Evolutionary conservation across 352 stramenopile genomes (phyloP).

Genomic region (Globisporangium spinosum): DNA sequence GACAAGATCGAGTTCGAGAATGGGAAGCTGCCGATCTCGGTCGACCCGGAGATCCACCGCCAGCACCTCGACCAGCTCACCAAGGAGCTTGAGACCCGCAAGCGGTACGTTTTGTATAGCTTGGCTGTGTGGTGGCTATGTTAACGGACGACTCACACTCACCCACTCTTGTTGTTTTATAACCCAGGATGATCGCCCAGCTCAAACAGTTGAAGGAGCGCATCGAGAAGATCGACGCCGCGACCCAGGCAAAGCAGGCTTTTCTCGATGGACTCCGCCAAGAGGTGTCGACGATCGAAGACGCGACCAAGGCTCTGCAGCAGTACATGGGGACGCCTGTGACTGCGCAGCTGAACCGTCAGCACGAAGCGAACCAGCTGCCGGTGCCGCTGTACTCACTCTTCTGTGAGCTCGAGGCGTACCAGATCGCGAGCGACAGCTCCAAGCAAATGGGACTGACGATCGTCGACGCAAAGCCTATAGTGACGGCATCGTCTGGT

Average conservation of each 20-base stretch:
- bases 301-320: constrained; percentile 56
- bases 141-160: background rate
- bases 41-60: constrained; percentile 47
- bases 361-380: constrained; percentile 46
- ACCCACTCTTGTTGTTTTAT: background rate
- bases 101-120: constrained; percentile 31
- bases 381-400: constrained; percentile 60
- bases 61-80: constrained; percentile 68
- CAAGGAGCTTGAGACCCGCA: constrained; percentile 53
- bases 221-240: constrained; percentile 53
- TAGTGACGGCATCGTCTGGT: constrained; percentile 17
- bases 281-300: constrained; percentile 51
- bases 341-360: constrained; percentile 32
- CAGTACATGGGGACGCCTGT: constrained; percentile 54
- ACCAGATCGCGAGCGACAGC: constrained; percentile 51
- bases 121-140: background rate
- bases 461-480: constrained; percentile 40
- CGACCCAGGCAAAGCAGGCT: constrained; percentile 50
- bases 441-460: constrained; percentile 43
- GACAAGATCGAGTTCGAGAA: constrained; percentile 72
- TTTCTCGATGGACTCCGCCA: constrained; percentile 55
- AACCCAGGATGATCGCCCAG: constrained; percentile 42
- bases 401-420: constrained; percentile 73
- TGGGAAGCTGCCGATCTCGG: constrained; percentile 48
- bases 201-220: constrained; percentile 59